Conservation (phyloP, 2,329 filamentous ascomycete genomes). For the Aspergillus fischeri region DNA sequence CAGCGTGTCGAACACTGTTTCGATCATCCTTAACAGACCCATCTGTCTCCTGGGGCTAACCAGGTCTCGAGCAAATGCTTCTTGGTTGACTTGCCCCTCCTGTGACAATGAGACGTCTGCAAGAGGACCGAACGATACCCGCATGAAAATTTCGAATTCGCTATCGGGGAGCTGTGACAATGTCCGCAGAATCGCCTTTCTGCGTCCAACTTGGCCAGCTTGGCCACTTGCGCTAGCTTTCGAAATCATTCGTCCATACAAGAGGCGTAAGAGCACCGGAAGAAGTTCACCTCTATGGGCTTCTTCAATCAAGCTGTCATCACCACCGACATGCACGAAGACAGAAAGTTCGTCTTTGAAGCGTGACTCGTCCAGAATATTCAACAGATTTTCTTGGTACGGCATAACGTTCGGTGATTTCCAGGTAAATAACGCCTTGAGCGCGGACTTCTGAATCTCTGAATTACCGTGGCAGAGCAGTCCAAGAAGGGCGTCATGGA, state of each 20-base stretch:
- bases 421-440: conserved; percentile 86
- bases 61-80: conserved; percentile 55
- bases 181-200: conserved; percentile 69
- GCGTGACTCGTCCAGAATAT: conserved; percentile 81
- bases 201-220: conserved; percentile 74
- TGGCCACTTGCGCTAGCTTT: conserved; percentile 74
- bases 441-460: conserved; percentile 78
- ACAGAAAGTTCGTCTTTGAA: conserved; percentile 94
- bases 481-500: conserved; percentile 69
- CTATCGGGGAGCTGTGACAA: conserved; percentile 70
- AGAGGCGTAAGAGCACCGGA: conserved; percentile 77
- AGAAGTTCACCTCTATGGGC: conserved; percentile 71
- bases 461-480: conserved; percentile 83
- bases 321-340: conserved; percentile 68
- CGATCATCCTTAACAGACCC: conserved; percentile 87
- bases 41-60: conserved; percentile 74
- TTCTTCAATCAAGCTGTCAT: conserved; percentile 63
- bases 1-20: conserved; percentile 79
- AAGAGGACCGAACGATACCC: conserved; percentile 73
- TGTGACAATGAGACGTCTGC: conserved; percentile 57
- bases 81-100: conserved; percentile 46
- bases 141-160: conserved; percentile 76
- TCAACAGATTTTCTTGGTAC: conserved; percentile 81
- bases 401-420: conserved; percentile 70
- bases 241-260: conserved; percentile 86